Percentiles rank a stretch among this genome's conserved stretches.
These are phyloP conservation scores for Excoecaria agallocha DNA, from an alignment of 345 rosid species.

Conservation along the genomic window DNA sequence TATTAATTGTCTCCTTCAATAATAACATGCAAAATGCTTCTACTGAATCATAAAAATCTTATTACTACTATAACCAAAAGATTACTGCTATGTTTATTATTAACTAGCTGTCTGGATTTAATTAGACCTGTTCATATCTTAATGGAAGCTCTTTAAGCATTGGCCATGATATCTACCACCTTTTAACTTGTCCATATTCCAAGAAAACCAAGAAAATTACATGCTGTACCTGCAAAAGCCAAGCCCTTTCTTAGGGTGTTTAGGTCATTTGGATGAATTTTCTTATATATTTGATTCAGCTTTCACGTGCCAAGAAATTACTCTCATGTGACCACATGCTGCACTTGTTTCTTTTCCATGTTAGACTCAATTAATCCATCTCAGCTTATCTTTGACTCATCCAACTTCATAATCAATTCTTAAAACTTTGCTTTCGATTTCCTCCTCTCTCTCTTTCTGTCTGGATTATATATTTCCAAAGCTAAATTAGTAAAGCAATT, in stretches of 20 bases:
- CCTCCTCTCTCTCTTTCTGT: neutral
- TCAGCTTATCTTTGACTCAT: constrained; percentile 26
- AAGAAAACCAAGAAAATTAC: constrained; percentile 23
- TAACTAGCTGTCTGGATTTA: constrained; percentile 45
- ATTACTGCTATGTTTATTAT: constrained; percentile 21
- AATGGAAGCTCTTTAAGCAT: constrained; percentile 26
- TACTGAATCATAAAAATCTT: neutral
- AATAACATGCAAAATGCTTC: constrained; percentile 21
- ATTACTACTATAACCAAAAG: constrained; percentile 8
- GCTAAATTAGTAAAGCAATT: too few species aligned
- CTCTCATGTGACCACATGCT: constrained; percentile 53
- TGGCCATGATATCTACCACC: constrained; percentile 30
- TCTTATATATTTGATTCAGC: constrained; percentile 26
- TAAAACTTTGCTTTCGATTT: neutral
- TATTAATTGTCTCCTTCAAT: constrained; percentile 38
- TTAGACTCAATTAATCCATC: constrained; percentile 16
- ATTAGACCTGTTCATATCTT: constrained; percentile 42
- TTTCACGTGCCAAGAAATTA: constrained; percentile 45
- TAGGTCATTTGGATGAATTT: constrained; percentile 11
- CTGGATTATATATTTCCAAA: neutral
- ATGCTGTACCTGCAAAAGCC: neutral
- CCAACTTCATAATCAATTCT: constrained; percentile 9
- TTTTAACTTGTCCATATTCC: neutral
- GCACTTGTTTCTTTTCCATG: constrained; percentile 26
- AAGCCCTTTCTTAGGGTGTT: constrained; percentile 20